These are phyloP conservation scores for Pyronema domesticum DNA, from an alignment of 495 filamentous ascomycete species.

Conservation along the genomic window DNA sequence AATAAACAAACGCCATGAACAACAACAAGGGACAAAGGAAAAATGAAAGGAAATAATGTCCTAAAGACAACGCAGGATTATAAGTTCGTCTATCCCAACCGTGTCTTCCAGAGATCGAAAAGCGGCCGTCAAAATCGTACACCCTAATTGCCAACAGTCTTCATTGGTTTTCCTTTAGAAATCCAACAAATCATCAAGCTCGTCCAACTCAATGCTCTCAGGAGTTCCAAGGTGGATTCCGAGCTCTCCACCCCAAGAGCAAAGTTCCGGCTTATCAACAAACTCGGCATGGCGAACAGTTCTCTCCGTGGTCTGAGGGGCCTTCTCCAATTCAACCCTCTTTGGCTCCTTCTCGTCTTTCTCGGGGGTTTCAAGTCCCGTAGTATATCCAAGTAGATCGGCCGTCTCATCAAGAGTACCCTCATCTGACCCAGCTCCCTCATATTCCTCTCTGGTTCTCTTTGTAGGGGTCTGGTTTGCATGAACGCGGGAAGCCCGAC, in stretches of 20 bases:
- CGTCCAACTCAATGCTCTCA: slow-evolving; percentile 76
- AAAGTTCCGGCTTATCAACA: slow-evolving; percentile 33
- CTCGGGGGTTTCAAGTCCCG: slow-evolving; percentile 19
- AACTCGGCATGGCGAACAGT: slow-evolving; percentile 32
- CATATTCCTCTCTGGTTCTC: slow-evolving; percentile 23
- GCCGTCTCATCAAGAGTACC: slow-evolving; percentile 36
- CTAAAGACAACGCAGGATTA: not conserved
- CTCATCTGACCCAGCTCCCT: slow-evolving; percentile 30
- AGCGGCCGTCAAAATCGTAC: slow-evolving; percentile 14
- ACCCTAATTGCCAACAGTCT: slow-evolving; percentile 21
- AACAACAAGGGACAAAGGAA: slow-evolving; percentile 15
- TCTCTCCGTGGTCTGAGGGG: slow-evolving; percentile 27
- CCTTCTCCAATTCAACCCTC: slow-evolving; percentile 15
- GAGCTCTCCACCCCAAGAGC: slow-evolving; percentile 34
- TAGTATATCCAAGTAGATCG: slow-evolving; percentile 28
- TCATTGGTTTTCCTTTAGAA: slow-evolving; percentile 30
- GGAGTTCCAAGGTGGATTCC: slow-evolving; percentile 58
- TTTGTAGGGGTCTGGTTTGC: slow-evolving; percentile 32
- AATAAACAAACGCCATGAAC: not conserved
- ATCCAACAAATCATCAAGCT: slow-evolving; percentile 75
- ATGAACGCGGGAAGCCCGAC: slow-evolving; percentile 30
- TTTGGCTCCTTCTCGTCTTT: slow-evolving; percentile 8
- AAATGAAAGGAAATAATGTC: slow-evolving; percentile 3
- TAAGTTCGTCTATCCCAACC: not conserved
- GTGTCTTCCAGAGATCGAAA: slow-evolving; percentile 1